These are phyloP conservation scores for Exophiala mesophila DNA, from an alignment of 2,329 filamentous ascomycete species.

Conservation along the genomic window DNA sequence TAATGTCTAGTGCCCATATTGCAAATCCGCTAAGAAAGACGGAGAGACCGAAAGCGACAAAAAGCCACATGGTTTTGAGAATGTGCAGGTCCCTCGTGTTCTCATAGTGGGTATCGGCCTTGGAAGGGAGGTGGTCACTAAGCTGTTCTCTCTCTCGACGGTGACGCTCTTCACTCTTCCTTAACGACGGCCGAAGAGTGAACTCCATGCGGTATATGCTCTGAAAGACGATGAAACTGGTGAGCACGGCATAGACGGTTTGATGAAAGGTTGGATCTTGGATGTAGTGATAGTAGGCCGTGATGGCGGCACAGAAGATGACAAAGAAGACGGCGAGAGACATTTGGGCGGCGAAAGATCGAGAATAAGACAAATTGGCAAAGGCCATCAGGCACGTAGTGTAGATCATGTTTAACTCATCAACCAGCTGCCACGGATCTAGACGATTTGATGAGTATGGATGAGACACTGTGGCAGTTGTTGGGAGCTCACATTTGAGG, in stretches of 20 bases:
- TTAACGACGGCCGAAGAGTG: slow-evolving; percentile 55
- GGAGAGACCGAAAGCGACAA: slow-evolving; percentile 63
- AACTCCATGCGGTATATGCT: slow-evolving; percentile 74
- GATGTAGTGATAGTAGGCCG: slow-evolving; percentile 72
- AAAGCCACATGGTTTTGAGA: slow-evolving; percentile 67
- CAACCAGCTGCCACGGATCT: slow-evolving; percentile 68
- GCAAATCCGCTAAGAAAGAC: slow-evolving; percentile 71
- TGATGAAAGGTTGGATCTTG: slow-evolving; percentile 82
- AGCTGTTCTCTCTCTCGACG: slow-evolving; percentile 35
- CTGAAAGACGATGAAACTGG: slow-evolving; percentile 63
- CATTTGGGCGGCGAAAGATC: slow-evolving; percentile 47
- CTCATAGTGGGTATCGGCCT: slow-evolving; percentile 43
- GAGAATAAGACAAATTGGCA: slow-evolving; percentile 69
- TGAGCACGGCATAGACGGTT: slow-evolving; percentile 69
- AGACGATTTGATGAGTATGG: slow-evolving; percentile 10
- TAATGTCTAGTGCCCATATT: slow-evolving; percentile 75
- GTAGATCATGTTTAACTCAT: slow-evolving; percentile 68
- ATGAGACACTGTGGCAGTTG: too few species aligned
- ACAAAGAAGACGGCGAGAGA: slow-evolving; percentile 55
- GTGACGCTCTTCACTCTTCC: slow-evolving; percentile 45
- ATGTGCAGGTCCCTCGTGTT: slow-evolving; percentile 54
- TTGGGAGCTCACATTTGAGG: slow-evolving; percentile 56
- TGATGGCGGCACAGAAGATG: slow-evolving; percentile 62
- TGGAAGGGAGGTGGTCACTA: slow-evolving; percentile 37
- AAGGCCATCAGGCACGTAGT: slow-evolving; percentile 66